These are phyloP conservation scores for Heterobasidion parviporum DNA, from an alignment of 1,284 basidiomycete species.

Conservation along the genomic window DNA sequence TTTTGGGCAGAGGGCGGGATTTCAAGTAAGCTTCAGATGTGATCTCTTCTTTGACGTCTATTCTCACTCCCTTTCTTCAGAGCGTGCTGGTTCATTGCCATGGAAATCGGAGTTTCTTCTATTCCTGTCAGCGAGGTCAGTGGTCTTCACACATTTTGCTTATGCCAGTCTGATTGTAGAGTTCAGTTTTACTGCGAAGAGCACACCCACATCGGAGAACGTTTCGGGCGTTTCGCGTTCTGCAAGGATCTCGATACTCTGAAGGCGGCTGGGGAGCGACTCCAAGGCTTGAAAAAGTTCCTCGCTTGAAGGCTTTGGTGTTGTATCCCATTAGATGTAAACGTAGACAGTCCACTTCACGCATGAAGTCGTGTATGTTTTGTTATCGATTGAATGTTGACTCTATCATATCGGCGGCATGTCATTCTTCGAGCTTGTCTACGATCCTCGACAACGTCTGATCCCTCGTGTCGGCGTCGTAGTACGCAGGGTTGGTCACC, in stretches of 20 bases:
- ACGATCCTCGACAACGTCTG: slow-evolving; percentile 63
- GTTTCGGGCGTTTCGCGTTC: slow-evolving; percentile 84
- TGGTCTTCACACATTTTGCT: slow-evolving; percentile 5
- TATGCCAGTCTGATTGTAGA: slow-evolving; percentile 3
- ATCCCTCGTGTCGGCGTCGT: slow-evolving; percentile 46
- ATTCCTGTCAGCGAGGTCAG: slow-evolving; percentile 91
- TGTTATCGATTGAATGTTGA: neutral
- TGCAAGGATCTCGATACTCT: slow-evolving; percentile 89
- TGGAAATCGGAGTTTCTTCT: slow-evolving; percentile 82
- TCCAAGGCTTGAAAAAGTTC: slow-evolving; percentile 69
- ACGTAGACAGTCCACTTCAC: neutral
- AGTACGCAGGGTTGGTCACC: slow-evolving; percentile 81
- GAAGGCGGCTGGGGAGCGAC: slow-evolving; percentile 66
- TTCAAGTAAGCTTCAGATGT: slow-evolving; percentile 55
- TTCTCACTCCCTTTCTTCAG: slow-evolving; percentile 26
- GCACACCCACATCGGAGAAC: slow-evolving; percentile 79
- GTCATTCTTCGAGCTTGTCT: slow-evolving; percentile 44
- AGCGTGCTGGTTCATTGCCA: slow-evolving; percentile 86
- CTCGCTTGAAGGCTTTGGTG: slow-evolving; percentile 19
- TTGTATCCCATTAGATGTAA: neutral
- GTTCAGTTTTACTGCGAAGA: slow-evolving; percentile 83
- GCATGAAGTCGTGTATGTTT: neutral
- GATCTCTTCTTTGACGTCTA: neutral
- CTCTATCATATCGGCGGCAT: neutral
- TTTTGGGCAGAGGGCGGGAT: slow-evolving; percentile 79